phyloP scores from a whole-genome alignment of 139 green algal genomes.

The Auxenochlorella protothecoides region DNA sequence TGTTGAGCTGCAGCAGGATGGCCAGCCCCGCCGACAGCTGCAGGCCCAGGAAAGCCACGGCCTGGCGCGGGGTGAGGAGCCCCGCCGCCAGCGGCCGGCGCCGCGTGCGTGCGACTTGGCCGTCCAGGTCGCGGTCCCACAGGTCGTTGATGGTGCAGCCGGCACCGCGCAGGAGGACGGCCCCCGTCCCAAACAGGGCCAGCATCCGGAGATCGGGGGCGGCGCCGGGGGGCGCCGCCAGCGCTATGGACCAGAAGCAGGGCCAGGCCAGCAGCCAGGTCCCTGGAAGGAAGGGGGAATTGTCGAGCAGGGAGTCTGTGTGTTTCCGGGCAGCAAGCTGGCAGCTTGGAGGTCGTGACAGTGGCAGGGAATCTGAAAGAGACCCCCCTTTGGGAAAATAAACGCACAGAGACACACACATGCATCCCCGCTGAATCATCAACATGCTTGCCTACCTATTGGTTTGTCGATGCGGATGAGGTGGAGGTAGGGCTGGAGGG shows the following conservation, averaged over 20 bases:
- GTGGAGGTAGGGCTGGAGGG: conserved; percentile 57
- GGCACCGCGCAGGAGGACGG: conserved; percentile 73
- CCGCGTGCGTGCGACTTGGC: conserved; percentile 61
- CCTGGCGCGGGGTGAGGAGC: conserved; percentile 33
- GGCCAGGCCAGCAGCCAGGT: conserved; percentile 87
- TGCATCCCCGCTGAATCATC: no score
- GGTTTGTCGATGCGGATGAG: conserved; percentile 87
- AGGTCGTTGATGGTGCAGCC: conserved; percentile 98
- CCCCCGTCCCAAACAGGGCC: conserved; percentile 69
- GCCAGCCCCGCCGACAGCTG: conserved; percentile 72
- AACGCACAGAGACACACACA: no score
- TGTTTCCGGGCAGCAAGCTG: no score
- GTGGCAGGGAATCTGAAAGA: no score
- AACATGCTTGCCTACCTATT: conserved; percentile 16
- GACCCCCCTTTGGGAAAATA: no score
- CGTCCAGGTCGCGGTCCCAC: conserved; percentile 81
- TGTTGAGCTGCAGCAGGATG: conserved; percentile 92
- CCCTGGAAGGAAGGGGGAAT: conserved; percentile 17
- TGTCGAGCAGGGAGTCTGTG: no score
- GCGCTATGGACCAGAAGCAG: conserved; percentile 85
- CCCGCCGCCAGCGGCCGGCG: conserved; percentile 57
- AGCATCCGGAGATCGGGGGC: conserved; percentile 62
- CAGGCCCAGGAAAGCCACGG: conserved; percentile 57
- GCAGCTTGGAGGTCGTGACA: no score
- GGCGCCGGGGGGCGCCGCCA: conserved; percentile 62